phyloP scores from a whole-genome alignment of 73 alveolate genomes.

The Stentor coeruleus region DNA sequence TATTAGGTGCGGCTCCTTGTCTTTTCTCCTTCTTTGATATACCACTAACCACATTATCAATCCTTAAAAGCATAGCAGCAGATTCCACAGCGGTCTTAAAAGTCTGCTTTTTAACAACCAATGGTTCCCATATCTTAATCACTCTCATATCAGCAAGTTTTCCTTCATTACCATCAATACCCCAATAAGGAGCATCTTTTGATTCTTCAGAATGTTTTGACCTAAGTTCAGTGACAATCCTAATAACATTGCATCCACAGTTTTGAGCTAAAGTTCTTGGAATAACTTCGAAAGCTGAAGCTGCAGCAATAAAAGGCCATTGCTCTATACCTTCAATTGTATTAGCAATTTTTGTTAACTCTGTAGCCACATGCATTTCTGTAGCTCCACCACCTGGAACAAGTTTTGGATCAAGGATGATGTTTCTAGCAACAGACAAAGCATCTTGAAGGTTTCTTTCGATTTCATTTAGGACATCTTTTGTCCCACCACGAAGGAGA shows the following conservation, averaged over 20 bases:
- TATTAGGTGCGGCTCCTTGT: too few species aligned
- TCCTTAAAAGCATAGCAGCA: slow-evolving; percentile 90
- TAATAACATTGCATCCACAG: slow-evolving; percentile 97
- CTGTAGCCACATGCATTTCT: slow-evolving; percentile 98
- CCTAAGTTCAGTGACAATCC: slow-evolving; percentile 94
- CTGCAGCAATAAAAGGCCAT: slow-evolving; percentile 38
- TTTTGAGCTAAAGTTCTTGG: slow-evolving; percentile 86
- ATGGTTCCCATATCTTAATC: slow-evolving; percentile 94
- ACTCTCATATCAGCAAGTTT: slow-evolving; percentile 85
- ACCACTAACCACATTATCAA: slow-evolving; percentile 93
- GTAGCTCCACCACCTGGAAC: slow-evolving; percentile 99
- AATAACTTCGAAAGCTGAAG: slow-evolving; percentile 91
- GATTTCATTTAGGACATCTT: slow-evolving; percentile 96
- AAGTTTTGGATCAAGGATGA: slow-evolving; percentile 92
- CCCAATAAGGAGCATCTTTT: too few species aligned
- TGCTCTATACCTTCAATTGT: not conserved
- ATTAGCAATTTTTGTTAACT: slow-evolving; percentile 53
- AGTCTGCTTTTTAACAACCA: slow-evolving; percentile 86
- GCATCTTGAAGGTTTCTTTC: slow-evolving; percentile 96
- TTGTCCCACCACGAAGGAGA: slow-evolving; percentile 96
- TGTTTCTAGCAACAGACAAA: slow-evolving; percentile 96
- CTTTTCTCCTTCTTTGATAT: slow-evolving; percentile 75
- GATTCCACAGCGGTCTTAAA: slow-evolving; percentile 92
- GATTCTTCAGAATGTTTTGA: slow-evolving; percentile 82
- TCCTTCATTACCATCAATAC: too few species aligned